phyloP scores from a whole-genome alignment of 2,329 filamentous ascomycete genomes.

The Nemania sp. region DNA sequence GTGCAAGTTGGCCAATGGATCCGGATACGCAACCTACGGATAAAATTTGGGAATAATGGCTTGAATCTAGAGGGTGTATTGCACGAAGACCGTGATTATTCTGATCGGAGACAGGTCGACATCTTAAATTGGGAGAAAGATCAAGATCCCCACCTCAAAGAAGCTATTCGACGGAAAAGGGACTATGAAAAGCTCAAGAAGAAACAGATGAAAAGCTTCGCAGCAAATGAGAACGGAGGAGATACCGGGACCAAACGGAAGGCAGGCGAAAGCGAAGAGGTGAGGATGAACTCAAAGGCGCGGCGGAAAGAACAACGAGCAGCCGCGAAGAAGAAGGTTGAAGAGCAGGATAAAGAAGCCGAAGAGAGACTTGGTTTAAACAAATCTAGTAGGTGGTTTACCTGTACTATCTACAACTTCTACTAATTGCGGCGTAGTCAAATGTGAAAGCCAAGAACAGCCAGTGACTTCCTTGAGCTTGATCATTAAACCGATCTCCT shows the following conservation, averaged over 20 bases:
- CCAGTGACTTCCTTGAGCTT: slow-evolving; percentile 42
- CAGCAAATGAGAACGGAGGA: slow-evolving; percentile 12
- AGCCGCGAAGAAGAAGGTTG: slow-evolving; percentile 27
- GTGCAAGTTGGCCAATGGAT: slow-evolving; percentile 66
- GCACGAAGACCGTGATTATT: slow-evolving; percentile 60
- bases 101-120: slow-evolving; percentile 59
- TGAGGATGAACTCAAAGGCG: slow-evolving; percentile 30
- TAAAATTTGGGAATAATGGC: slow-evolving; percentile 59
- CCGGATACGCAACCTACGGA: slow-evolving; percentile 70
- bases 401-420: background rate
- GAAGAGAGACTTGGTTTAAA: slow-evolving; percentile 40
- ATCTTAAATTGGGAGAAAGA: slow-evolving; percentile 50
- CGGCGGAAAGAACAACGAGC: slow-evolving; percentile 38
- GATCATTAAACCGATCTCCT: slow-evolving; percentile 44
- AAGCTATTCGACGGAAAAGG: slow-evolving; percentile 64
- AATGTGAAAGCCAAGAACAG: slow-evolving; percentile 49
- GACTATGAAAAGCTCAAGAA: slow-evolving; percentile 58
- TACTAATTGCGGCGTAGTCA: slow-evolving; percentile 44
- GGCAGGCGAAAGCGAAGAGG: slow-evolving; percentile 19
- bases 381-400: slow-evolving; percentile 32
- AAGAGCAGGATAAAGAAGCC: slow-evolving; percentile 36
- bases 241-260: slow-evolving; percentile 29
- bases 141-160: slow-evolving; percentile 54
- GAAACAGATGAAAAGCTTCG: slow-evolving; percentile 30
- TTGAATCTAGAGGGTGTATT: slow-evolving; percentile 72